Base-by-base conservation (phyloP, 2,329 filamentous ascomycete species). In the Scytalidium lignicola region DNA sequence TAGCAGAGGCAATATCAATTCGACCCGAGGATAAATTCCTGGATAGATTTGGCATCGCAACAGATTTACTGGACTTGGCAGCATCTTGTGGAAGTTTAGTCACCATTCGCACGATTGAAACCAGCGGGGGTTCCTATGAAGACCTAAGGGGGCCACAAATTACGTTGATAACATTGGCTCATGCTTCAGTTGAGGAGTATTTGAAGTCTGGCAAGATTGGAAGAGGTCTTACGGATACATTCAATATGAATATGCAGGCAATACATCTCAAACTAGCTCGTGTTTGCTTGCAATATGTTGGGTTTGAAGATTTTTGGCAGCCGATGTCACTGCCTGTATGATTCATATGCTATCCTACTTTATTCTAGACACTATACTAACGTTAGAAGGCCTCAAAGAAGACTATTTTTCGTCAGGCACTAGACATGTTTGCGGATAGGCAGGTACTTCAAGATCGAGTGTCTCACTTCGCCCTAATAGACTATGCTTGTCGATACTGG, bases 101-200 rank as follows among this genome's bases (percentile, higher is more conserved):
- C 22, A 43, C 42, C 41, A 20, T 47, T 44, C 21, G 20, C 13
- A 43, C 43, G 10, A 22, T 50, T 22, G 23, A 26, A 26, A 26
- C 23, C 10, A 10, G 10, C 10, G 23, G 22, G 7, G 42, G 42
- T 22, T 20, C 18, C 23, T 21, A 21, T n/a, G 18, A 44, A 44
- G 42, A 44, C 22, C 42, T 44, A 17, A 44, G 42, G 21, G 23
- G 22, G 28, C 42, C 42, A 26, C 28, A 13, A 26, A 26, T 26
- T 6, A 6, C 23, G 10, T 10, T 26, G 23, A 37, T 52, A 6
- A 43, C 37, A 15, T 32, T 53, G 4, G 44, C 48, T 44, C 51
- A 53, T 41, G 21, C 43, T n/a, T 53, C 51, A 17, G 48, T 53
- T 20, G 48, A 53, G 26, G 51, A 53, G 43, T 53, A 53, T 23